Evolutionary conservation across 306 rosid genomes (phyloP), one percentile per base, ranked within the genome.

Genomic region (Dalbergia cultrata): DNA sequence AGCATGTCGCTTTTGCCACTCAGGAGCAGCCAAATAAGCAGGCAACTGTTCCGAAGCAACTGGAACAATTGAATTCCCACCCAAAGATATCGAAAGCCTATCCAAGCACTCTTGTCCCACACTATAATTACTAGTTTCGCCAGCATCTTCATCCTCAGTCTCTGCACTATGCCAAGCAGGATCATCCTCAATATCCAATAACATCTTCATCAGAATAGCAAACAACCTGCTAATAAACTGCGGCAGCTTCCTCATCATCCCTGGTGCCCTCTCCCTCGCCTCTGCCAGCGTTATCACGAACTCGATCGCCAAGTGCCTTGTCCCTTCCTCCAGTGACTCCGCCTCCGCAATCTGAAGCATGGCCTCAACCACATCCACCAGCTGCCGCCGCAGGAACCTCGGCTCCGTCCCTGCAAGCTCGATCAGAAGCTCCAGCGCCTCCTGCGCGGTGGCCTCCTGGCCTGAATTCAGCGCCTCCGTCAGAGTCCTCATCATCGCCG

Each of bases 41-140:
- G 99, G 97, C 78, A 95, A 85, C 86, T 90, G 94, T 84, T 93
- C 98, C 6, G 99, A 95, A 0, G 98, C 99, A 53, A 95, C 97
- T 0, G 99, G 99, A 77, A 95, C 98, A 72, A 95, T 91, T 0
- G 99, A 91, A 67, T 95, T 95, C n/a, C 99, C 99, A 39, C 99
- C 99, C 87, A 95, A 75, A 7, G 99, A 95, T 59, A 95, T 95
- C 2, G 99, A 87, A 19, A 95, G 81, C 76, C 99, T 77, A 74
- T 95, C 99, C 92, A 95, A 84, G 39, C 99, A 95, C 89, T 95
- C 99, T 78, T 95, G 99, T 0, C 97, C 99, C 13, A 95, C 99
- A 49, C 98, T 91, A 21, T 93, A 95, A 79, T 95, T 95, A 35
- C 93, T 87, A 2, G 92, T 87, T 83, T 94, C 98, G 2, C 98